Evolutionary conservation across 768 basidiomycete species (phyloP).

Genomic region (Sarcodon sp.): DNA sequence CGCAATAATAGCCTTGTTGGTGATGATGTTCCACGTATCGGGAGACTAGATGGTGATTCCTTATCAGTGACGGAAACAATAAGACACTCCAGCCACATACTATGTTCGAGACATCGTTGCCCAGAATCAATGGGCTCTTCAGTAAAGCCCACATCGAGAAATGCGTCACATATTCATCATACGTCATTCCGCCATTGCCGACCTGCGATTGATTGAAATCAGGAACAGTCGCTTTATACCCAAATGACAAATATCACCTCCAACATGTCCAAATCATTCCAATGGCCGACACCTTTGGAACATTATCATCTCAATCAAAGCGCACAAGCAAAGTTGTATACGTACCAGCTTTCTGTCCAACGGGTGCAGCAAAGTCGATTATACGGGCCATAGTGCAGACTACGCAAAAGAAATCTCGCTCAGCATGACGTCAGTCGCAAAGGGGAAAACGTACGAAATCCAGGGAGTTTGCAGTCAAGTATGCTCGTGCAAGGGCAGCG

Average conservation of each 20-base stretch:
- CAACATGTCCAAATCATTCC: constrained; percentile 27
- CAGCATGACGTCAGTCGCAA: neutral
- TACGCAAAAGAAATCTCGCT: constrained; percentile 1
- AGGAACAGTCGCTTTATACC: neutral
- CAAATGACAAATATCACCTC: constrained; percentile 5
- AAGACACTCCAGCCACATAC: constrained; percentile 5
- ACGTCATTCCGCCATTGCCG: constrained; percentile 25
- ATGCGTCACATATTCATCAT: constrained; percentile 28
- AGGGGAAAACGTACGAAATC: constrained; percentile 18
- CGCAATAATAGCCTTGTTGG: constrained; percentile 23
- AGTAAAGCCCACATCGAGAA: constrained; percentile 29
- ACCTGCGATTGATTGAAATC: constrained; percentile 4
- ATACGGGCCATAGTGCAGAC: constrained; percentile 21
- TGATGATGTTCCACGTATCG: constrained; percentile 23
- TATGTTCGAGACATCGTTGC: constrained; percentile 26
- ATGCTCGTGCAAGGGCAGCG: constrained; percentile 22
- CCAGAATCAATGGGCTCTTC: constrained; percentile 28
- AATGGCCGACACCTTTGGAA: constrained; percentile 11
- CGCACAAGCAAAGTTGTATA: too few relatives aligned
- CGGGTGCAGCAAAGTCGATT: constrained; percentile 22
- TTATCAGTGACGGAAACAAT: neutral
- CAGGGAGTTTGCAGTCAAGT: constrained; percentile 24
- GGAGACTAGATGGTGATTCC: constrained; percentile 10
- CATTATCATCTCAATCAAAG: too few relatives aligned
- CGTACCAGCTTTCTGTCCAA: constrained; percentile 19